Evolutionary conservation across 768 basidiomycete species (phyloP), one percentile per base, ranked within the genome.

Genomic region (Kwoniella dendrophila): DNA sequence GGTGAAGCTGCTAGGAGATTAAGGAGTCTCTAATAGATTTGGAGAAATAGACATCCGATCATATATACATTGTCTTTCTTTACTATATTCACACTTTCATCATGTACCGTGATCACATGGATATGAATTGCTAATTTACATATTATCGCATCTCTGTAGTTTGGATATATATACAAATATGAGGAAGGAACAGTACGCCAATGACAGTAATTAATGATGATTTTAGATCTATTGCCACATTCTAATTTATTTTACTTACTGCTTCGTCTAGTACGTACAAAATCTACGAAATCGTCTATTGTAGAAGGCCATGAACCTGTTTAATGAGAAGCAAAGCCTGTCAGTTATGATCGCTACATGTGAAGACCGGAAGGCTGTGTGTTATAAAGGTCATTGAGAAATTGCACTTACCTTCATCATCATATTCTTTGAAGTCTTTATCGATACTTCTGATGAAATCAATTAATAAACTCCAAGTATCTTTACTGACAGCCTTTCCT

Each of bases 241-340:
- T n/a, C n/a, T n/a, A n/a, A n/a, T n/a, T n/a, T n/a, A 11, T 14
- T n/a, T 49, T 49, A 49, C 30, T 49, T 49, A 4, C 12, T 14
- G 22, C 14, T 49, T 48, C 59, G 51, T 40, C 29, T 55, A 32
- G 32, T 54, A 40, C 64, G 54, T 1, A 74, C 72, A 44, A 70
- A 62, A 29, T 75, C 73, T 11, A 75, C 72, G 56, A 77, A 80
- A 43, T 79, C 79, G 62, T 80, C 79, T 34, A 80, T 77, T 4
- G 76, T 68, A 32, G 78, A 79, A 16, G 79, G 79, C 79, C 79
- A 80, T 18, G 78, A 71, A 12, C 67, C 79, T 80, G 58, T 29
- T 16, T 29, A 22, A 20, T 5, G 30, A 11, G n/a, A n/a, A n/a
- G n/a, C n/a, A n/a, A n/a, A n/a, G n/a, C n/a, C n/a, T n/a, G n/a